These are phyloP conservation scores for Fusarium vanettenii DNA, from an alignment of 2,329 filamentous ascomycete genomes.

Conservation along the genomic window DNA sequence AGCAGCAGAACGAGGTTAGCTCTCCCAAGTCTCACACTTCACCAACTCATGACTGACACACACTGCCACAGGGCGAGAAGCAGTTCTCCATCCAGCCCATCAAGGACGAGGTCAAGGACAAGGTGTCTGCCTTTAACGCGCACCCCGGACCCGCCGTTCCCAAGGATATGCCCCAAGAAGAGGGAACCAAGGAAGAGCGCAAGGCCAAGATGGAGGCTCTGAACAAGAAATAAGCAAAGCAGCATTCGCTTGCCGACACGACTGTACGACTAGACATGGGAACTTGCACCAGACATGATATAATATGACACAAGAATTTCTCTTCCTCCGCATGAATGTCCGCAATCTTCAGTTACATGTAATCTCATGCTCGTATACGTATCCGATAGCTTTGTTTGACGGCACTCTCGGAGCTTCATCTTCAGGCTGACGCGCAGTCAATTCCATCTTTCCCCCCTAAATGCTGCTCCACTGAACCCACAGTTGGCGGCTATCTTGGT, in stretches of 20 bases:
- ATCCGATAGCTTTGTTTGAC: slow-evolving; percentile 19
- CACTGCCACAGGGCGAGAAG: slow-evolving; percentile 52
- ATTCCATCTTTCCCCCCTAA: slow-evolving; percentile 8
- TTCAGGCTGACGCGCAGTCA: slow-evolving; percentile 23
- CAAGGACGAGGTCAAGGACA: slow-evolving; percentile 55
- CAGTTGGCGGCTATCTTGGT: slow-evolving; percentile 12
- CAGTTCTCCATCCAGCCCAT: slow-evolving; percentile 60
- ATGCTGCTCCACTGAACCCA: slow-evolving; percentile 24
- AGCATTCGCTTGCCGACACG: slow-evolving; percentile 4
- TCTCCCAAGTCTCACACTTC: neutral
- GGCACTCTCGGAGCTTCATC: slow-evolving; percentile 19
- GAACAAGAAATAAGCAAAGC: slow-evolving; percentile 63
- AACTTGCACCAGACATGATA: slow-evolving; percentile 14
- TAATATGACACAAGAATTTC: slow-evolving; percentile 17
- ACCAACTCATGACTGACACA: slow-evolving; percentile 12
- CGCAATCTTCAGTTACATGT: neutral
- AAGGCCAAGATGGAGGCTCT: slow-evolving; percentile 72
- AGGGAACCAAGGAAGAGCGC: slow-evolving; percentile 77
- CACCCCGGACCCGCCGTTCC: slow-evolving; percentile 69
- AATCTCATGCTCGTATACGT: slow-evolving; percentile 26
- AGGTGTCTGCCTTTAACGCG: slow-evolving; percentile 64
- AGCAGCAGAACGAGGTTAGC: slow-evolving; percentile 48
- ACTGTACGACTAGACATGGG: slow-evolving; percentile 38
- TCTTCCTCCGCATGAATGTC: neutral
- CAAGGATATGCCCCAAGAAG: slow-evolving; percentile 63